phyloP scores from a whole-genome alignment of 768 basidiomycete genomes.

The Macrolepiota dolichaula region DNA sequence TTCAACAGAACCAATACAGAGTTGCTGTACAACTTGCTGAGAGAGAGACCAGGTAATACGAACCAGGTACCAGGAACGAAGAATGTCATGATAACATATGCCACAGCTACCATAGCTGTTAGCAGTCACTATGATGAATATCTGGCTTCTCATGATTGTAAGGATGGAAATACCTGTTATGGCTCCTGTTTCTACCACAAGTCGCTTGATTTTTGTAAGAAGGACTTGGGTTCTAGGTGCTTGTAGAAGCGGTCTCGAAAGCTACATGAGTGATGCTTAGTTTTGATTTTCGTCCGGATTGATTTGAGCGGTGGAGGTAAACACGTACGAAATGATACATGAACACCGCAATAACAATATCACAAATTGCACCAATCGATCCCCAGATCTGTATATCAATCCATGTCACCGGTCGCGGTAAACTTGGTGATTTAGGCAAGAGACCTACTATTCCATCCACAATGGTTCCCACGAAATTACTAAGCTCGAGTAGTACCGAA shows the following conservation, averaged over 20 bases:
- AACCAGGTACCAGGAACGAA: neutral
- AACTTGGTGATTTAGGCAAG: too few species aligned
- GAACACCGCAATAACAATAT: neutral
- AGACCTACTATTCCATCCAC: too few species aligned
- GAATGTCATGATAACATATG: neutral
- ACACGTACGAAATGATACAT: conserved; percentile 4
- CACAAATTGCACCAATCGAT: neutral
- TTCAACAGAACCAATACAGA: conserved; percentile 5
- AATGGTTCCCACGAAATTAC: too few species aligned
- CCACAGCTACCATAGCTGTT: neutral
- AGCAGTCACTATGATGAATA: neutral
- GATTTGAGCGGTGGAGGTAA: too few species aligned
- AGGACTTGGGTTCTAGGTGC: neutral
- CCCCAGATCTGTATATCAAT: too few species aligned
- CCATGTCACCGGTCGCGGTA: neutral
- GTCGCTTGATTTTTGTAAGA: too few species aligned
- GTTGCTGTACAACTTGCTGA: neutral
- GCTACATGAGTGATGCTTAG: too few species aligned
- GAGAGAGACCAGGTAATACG: neutral
- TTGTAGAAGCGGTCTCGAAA: neutral
- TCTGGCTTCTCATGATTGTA: neutral
- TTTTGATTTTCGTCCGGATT: too few species aligned
- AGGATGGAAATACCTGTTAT: neutral
- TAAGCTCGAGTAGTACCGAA: too few species aligned
- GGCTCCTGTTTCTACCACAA: conserved; percentile 3